Evolutionary conservation across 257 asterid genomes (phyloP).

Genomic region (Gynochthodes officinalis): DNA sequence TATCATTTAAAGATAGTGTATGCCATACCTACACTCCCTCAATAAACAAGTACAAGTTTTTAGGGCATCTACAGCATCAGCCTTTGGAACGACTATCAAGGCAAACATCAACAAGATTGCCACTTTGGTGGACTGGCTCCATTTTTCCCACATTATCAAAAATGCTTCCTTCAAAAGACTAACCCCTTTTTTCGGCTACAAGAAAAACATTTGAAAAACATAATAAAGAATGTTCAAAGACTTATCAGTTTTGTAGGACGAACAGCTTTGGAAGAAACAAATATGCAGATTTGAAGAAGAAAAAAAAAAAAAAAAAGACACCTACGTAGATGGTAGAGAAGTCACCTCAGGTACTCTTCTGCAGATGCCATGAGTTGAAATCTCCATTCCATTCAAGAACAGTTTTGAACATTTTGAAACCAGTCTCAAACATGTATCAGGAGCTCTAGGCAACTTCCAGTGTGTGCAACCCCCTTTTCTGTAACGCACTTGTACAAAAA

Average conservation of each 20-base stretch:
- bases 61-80: constrained; percentile 88
- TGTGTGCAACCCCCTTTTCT: constrained; percentile 35
- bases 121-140: constrained; percentile 52
- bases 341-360: constrained; percentile 45
- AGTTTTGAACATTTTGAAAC: constrained; percentile 36
- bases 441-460: constrained; percentile 38
- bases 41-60: constrained; percentile 83
- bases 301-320: constrained; percentile 1
- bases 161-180: constrained; percentile 32
- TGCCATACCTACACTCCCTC: constrained; percentile 85
- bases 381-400: constrained; percentile 27
- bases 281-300: neutral
- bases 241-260: neutral
- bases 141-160: constrained; percentile 43
- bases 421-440: constrained; percentile 27
- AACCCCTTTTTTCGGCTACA: constrained; percentile 43
- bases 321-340: constrained; percentile 3
- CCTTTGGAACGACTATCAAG: constrained; percentile 58
- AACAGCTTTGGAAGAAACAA: neutral
- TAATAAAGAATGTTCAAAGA: neutral
- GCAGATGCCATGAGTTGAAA: constrained; percentile 23
- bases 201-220: constrained; percentile 10
- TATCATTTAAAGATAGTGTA: neutral
- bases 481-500: constrained; percentile 30
- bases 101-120: constrained; percentile 55